phyloP scores from a whole-genome alignment of 352 stramenopile species.

The Pythium grandisporangium region DNA sequence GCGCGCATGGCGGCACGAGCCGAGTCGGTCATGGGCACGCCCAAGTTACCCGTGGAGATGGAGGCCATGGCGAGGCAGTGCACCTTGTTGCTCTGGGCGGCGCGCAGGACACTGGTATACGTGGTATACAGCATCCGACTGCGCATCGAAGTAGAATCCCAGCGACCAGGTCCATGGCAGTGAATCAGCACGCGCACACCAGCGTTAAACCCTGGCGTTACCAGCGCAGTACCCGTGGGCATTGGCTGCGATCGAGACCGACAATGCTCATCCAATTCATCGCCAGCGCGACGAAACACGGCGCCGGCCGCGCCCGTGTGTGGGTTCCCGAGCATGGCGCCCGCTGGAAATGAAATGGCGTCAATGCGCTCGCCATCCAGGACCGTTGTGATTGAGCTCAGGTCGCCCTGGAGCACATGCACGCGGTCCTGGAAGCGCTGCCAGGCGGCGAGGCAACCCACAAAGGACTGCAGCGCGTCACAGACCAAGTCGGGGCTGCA shows the following conservation, averaged over 20 bases:
- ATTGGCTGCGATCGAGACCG: constrained; percentile 17
- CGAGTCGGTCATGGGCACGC: constrained; percentile 14
- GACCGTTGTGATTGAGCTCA: constrained; percentile 19
- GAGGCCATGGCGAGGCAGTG: constrained; percentile 46
- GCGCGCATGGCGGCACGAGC: constrained; percentile 12
- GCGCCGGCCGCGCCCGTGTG: constrained; percentile 27
- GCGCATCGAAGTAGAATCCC: constrained; percentile 15
- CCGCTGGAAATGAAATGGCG: constrained; percentile 41
- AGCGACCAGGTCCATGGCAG: constrained; percentile 36
- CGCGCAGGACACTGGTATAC: constrained; percentile 29
- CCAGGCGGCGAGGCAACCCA: constrained; percentile 19
- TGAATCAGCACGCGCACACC: constrained; percentile 40
- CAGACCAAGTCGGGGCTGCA: too few relatives aligned
- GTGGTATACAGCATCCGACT: constrained; percentile 28
- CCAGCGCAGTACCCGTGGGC: constrained; percentile 20
- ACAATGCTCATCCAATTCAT: constrained; percentile 16
- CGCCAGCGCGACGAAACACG: constrained; percentile 34
- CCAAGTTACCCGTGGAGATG: constrained; percentile 59
- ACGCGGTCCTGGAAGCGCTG: constrained; percentile 16
- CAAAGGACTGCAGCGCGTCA: constrained; percentile 23
- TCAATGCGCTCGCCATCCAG: constrained; percentile 22
- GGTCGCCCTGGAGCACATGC: constrained; percentile 22
- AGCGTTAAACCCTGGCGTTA: constrained; percentile 39
- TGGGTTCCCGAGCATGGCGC: constrained; percentile 24
- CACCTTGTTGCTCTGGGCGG: constrained; percentile 25